Base-by-base conservation (phyloP, 2,329 filamentous ascomycete genomes). In the Fusarium chaquense region DNA sequence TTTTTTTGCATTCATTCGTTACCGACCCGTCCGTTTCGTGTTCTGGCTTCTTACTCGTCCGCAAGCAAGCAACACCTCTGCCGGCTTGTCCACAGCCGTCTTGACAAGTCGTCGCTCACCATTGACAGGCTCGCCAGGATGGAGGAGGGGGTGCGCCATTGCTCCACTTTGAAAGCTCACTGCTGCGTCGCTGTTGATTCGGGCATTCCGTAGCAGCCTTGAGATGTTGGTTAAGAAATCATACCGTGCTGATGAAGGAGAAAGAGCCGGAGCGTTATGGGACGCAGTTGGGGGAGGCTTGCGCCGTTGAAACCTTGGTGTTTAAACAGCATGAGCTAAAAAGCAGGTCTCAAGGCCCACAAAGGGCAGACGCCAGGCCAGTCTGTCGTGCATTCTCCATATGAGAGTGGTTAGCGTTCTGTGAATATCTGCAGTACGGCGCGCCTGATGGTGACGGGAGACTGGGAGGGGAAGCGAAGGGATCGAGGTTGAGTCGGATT, bases 91-190 rank as follows among this genome's bases (percentile, higher is more conserved):
- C 71, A 70, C 62, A 70, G 66, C 70, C 59, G 58, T 73, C 44
- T 63, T 62, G 66, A 72, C 70, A 73, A 74, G 68, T 70, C 58
- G 58, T 64, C 51, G 65, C 62, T 70, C 62, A 65, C 62, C 58
- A 63, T 62, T 51, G 33, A 71, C 58, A 65, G 46, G 64, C 64
- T 55, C 53, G 63, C 58, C 62, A 57, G 66, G 50, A 47, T 63
- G 53, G 41, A 73, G 57, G 50, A 70, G 69, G 69, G 69, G 71
- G 49, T 71, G 71, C 67, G 69, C 72, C 72, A 72, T 73, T 66
- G 50, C 69, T 75, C 70, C 73, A 75, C 73, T 43, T 55, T 33
- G 38, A 51, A 45, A 65, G 58, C 65, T 72, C 72, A 64, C 52
- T 62, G 66, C 65, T 69, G 71, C 71, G 72, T 65, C 52, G 57